Evolutionary conservation across 2,329 filamentous ascomycete species (phyloP), one percentile per base, ranked within the genome.

Genomic region (Biscogniauxia marginata): DNA sequence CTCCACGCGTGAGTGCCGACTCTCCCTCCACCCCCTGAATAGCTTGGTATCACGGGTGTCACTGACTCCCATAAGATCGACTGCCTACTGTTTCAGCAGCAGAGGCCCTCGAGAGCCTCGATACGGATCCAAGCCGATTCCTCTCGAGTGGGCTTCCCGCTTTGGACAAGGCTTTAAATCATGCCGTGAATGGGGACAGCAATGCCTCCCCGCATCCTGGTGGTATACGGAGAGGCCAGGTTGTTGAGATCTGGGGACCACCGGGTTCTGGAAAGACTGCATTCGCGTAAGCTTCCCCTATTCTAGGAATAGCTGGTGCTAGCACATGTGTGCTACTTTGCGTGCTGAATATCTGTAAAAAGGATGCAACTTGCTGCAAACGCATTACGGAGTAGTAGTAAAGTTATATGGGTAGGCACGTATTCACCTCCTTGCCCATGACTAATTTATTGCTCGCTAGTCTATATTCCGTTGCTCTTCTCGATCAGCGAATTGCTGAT

Each of bases 161-260:
- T 5, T 75, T 89, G 7, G 85, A 89, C 66, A 66, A 67, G 46
- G 70, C 72, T 3, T 71, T 87, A 55, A 70, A 71, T 21, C 71
- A 70, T 53, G 61, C 66, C 34, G 47, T 53, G 8, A 30, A 58
- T 16, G 60, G 58, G 19, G 45, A 62, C 9, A 51, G 24, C 43
- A 52, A 54, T 50, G 52, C 20, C n/a, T 52, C 50, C 21, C 46
- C 57, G 24, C 53, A 50, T 8, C 62, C 58, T 53, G 80, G 82
- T 18, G 92, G 91, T 3, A 78, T 96, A 49, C 82, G 82, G 58
- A 84, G 86, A 55, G 91, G 92, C 13, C 89, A 91, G 70, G 80
- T 96, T 45, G 90, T 89, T 3, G 93, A 98, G 73, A 76, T 96
- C 50, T 96, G 90, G 83, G 93, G 93, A 0, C 91, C 93, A 9